Conservation (phyloP, 768 basidiomycete species). For the Leucocoprinus birnbaumii region DNA sequence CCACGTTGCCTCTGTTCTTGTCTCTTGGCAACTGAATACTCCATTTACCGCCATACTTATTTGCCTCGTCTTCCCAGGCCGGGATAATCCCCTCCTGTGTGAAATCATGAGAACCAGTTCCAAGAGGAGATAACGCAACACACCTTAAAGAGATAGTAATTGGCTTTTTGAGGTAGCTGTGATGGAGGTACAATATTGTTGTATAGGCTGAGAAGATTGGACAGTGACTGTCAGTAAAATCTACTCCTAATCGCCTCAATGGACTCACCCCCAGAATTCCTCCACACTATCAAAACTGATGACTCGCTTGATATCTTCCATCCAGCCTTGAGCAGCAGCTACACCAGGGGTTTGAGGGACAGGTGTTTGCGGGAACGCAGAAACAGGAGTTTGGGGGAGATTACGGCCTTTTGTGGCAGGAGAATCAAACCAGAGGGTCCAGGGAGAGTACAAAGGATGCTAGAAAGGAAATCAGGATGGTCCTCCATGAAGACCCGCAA, state of each 20-base stretch:
- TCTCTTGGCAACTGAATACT: conserved; percentile 96
- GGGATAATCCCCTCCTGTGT: conserved; percentile 90
- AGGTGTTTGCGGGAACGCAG: conserved; percentile 77
- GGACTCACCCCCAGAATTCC: conserved; percentile 95
- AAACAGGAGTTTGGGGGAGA: conserved; percentile 78
- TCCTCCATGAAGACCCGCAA: background rate
- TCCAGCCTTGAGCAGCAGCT: conserved; percentile 86
- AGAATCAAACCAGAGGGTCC: conserved; percentile 99
- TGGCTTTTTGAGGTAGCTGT: conserved; percentile 91
- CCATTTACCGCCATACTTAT: conserved; percentile 98
- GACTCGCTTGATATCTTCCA: conserved; percentile 98
- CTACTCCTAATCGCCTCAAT: conserved; percentile 8
- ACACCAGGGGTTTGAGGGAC: conserved; percentile 69
- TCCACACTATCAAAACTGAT: conserved; percentile 96
- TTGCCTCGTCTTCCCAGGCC: conserved; percentile 96
- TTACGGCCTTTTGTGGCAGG: conserved; percentile 88
- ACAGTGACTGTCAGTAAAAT: conserved; percentile 20
- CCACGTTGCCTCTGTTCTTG: conserved; percentile 81
- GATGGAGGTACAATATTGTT: conserved; percentile 98
- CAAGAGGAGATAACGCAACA: conserved; percentile 19
- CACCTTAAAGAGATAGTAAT: conserved; percentile 98
- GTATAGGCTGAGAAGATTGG: conserved; percentile 62
- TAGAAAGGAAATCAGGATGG: conserved; percentile 24
- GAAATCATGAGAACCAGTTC: background rate
- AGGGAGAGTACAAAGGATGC: conserved; percentile 92